A percentile compares a stretch with the other conserved stretches of the same genome.
Evolutionary conservation across 148 eudicot species (phyloP).

Genomic region (Rheum nobile): DNA sequence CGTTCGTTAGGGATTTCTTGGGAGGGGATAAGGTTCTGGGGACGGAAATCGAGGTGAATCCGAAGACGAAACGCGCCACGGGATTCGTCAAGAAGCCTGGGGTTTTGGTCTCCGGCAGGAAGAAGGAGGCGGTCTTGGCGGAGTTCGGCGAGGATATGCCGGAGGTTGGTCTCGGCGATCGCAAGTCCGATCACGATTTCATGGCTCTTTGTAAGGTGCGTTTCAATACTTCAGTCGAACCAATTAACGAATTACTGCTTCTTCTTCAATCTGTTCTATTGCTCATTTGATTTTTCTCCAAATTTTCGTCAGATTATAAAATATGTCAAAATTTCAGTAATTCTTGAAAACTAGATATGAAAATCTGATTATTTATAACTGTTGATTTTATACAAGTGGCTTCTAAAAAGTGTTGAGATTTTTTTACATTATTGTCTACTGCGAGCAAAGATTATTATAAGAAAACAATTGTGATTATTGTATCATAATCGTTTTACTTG

Average conservation of each 20-base stretch:
- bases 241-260: not conserved
- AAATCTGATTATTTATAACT: no score
- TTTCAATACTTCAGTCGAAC: not conserved
- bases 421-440: no score
- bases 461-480: no score
- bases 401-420: no score
- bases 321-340: no score
- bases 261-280: no score
- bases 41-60: constrained; percentile 80
- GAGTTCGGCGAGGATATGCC: constrained; percentile 78
- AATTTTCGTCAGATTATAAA: no score
- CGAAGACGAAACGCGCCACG: constrained; percentile 61
- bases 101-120: constrained; percentile 69
- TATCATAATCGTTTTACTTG: no score
- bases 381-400: no score
- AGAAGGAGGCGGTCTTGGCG: constrained; percentile 43
- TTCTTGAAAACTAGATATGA: no score
- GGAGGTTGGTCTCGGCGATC: constrained; percentile 87
- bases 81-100: constrained; percentile 73
- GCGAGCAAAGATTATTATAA: no score
- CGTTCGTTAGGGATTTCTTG: constrained; percentile 68
- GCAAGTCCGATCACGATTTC: constrained; percentile 79
- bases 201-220: constrained; percentile 88
- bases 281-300: not conserved
- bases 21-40: constrained; percentile 91